These are phyloP conservation scores for Periconia sp. DNA, from an alignment of 2,329 filamentous ascomycete genomes.

Conservation along the genomic window DNA sequence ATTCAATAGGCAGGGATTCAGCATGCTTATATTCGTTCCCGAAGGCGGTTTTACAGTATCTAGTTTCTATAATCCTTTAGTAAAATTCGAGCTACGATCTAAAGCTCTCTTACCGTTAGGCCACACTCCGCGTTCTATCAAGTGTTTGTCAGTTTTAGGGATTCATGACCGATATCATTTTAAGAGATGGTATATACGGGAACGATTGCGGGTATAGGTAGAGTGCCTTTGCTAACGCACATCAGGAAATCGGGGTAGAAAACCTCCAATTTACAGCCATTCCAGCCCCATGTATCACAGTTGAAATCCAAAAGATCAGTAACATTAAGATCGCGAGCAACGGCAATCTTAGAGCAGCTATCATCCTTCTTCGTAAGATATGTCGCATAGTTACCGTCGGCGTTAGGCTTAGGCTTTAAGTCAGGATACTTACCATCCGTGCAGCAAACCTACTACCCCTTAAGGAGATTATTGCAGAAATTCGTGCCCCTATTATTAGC, in stretches of 20 bases:
- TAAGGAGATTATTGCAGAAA: conserved; percentile 3
- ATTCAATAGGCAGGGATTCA: conserved; percentile 22
- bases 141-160: neutral
- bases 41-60: conserved; percentile 39
- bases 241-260: conserved; percentile 6
- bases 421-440: conserved; percentile 8
- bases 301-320: conserved; percentile 10
- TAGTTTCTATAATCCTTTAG: conserved; percentile 17
- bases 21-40: conserved; percentile 26
- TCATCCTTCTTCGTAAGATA: conserved; percentile 9
- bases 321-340: neutral
- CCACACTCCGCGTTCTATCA: conserved; percentile 47
- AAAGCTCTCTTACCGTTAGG: conserved; percentile 34
- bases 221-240: conserved; percentile 10
- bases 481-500: conserved; percentile 6
- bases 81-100: neutral
- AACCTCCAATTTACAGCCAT: conserved; percentile 12
- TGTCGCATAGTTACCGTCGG: conserved; percentile 7
- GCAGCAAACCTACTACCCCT: conserved; percentile 9
- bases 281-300: conserved; percentile 18
- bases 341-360: conserved; percentile 10
- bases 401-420: conserved; percentile 8
- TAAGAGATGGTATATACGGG: neutral
- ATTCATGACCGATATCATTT: neutral
- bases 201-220: conserved; percentile 23